These are phyloP conservation scores for Magnusiomyces magnusii DNA, from an alignment of 1,139 yeast genomes.

Conservation along the genomic window DNA sequence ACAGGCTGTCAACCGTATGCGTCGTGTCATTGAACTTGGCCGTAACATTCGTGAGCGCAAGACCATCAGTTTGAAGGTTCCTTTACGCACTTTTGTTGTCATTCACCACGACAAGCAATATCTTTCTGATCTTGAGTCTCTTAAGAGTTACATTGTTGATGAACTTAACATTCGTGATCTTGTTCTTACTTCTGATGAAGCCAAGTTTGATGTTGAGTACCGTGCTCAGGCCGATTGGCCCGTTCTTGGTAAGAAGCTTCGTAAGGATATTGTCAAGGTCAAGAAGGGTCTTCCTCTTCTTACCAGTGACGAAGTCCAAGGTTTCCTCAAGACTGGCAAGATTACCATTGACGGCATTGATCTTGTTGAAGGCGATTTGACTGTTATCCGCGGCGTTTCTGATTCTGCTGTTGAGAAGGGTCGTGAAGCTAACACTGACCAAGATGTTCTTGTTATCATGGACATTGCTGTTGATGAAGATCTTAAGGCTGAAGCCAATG, in stretches of 20 bases:
- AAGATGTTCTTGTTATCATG: slow-evolving; percentile 80
- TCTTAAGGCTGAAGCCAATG: slow-evolving; percentile 86
- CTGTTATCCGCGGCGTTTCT: slow-evolving; percentile 84
- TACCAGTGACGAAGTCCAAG: slow-evolving; percentile 73
- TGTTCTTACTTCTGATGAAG: slow-evolving; percentile 84
- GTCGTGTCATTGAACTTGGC: slow-evolving; percentile 91
- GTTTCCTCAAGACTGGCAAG: slow-evolving; percentile 63
- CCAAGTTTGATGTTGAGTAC: slow-evolving; percentile 84
- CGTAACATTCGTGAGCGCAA: slow-evolving; percentile 96
- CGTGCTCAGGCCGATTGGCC: slow-evolving; percentile 99
- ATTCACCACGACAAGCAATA: slow-evolving; percentile 71
- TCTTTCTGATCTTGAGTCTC: slow-evolving; percentile 67
- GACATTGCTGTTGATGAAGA: slow-evolving; percentile 87
- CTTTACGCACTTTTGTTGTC: slow-evolving; percentile 80
- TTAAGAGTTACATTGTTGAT: slow-evolving; percentile 73
- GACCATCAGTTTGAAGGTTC: slow-evolving; percentile 87
- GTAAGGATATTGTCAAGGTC: slow-evolving; percentile 87
- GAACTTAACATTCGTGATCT: slow-evolving; percentile 90
- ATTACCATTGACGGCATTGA: slow-evolving; percentile 84
- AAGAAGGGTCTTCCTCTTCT: slow-evolving; percentile 86
- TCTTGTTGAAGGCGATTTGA: slow-evolving; percentile 77
- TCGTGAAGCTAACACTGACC: slow-evolving; percentile 78
- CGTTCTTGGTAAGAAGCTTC: slow-evolving; percentile 91
- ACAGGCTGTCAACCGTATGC: slow-evolving; percentile 87
- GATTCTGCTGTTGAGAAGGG: slow-evolving; percentile 52